These are phyloP conservation scores for Clitopilus passeckerianus DNA, from an alignment of 768 basidiomycete species.

Conservation along the genomic window DNA sequence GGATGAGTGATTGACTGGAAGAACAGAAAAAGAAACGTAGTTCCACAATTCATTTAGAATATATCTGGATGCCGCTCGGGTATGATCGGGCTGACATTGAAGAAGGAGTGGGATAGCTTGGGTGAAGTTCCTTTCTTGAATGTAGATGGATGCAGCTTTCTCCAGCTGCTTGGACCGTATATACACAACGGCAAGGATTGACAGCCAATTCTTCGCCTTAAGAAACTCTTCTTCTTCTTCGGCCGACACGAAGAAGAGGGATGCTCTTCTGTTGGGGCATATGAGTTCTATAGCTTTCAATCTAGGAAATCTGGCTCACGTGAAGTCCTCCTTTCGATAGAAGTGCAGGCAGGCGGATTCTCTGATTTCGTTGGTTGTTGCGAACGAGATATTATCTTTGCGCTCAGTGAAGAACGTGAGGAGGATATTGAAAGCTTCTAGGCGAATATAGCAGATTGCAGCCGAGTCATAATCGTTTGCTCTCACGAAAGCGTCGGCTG, in stretches of 20 bases:
- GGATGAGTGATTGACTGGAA: neutral
- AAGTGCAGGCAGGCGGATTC: conserved; percentile 42
- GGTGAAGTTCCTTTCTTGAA: conserved; percentile 32
- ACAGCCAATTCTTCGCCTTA: conserved; percentile 47
- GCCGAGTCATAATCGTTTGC: conserved; percentile 39
- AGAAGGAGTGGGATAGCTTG: neutral
- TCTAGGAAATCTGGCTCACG: conserved; percentile 24
- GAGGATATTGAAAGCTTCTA: conserved; percentile 48
- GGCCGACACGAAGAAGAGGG: conserved; percentile 39
- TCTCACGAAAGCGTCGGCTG: conserved; percentile 36
- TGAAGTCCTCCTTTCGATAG: conserved; percentile 27
- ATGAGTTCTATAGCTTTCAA: too few relatives aligned
- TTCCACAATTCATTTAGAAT: neutral
- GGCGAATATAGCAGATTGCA: conserved; percentile 40
- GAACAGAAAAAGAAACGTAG: neutral
- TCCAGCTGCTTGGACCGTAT: conserved; percentile 30
- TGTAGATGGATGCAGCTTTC: conserved; percentile 53
- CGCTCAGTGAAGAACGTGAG: conserved; percentile 35
- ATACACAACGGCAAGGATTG: conserved; percentile 38
- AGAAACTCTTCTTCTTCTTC: conserved; percentile 56
- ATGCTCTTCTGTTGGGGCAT: conserved; percentile 39
- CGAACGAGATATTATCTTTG: conserved; percentile 20
- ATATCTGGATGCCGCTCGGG: neutral
- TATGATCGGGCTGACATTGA: neutral
- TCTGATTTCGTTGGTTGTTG: conserved; percentile 29